Conservation (phyloP, 306 rosid genomes). For the Cucumis sativus region DNA sequence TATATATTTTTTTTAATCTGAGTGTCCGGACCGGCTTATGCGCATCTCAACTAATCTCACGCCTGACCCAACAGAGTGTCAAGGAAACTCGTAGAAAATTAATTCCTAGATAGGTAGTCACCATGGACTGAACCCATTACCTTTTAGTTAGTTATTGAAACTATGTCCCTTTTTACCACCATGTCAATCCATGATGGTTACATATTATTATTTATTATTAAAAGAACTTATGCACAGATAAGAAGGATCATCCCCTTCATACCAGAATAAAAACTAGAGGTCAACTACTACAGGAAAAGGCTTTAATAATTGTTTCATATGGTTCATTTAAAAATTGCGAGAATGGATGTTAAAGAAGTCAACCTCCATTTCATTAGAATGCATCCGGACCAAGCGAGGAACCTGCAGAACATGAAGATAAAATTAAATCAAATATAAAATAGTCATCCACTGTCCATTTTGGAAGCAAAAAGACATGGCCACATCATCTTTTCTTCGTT, state of each 20-base stretch:
- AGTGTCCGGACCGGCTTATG: too few species aligned
- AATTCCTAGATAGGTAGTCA: too few species aligned
- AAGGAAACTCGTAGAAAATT: too few species aligned
- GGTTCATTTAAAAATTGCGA: background rate
- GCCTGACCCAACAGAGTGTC: too few species aligned
- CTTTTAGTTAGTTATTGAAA: too few species aligned
- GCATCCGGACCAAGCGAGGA: constrained; percentile 98
- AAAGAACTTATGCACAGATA: background rate
- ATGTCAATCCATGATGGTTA: too few species aligned
- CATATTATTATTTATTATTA: background rate
- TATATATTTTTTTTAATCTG: too few species aligned
- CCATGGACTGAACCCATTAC: too few species aligned
- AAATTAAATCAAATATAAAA: background rate
- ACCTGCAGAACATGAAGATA: constrained; percentile 34
- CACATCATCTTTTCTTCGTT: background rate
- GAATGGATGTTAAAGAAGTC: constrained; percentile 10
- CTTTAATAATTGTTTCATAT: background rate
- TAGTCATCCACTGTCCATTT: background rate
- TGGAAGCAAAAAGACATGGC: background rate
- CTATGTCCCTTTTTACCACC: too few species aligned
- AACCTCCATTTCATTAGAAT: constrained; percentile 97
- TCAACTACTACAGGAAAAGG: background rate
- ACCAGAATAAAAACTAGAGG: background rate
- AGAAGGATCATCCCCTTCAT: background rate
- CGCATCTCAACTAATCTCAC: too few species aligned